Percentiles rank a stretch among this genome's conserved stretches.
Conservation (phyloP, 1,284 basidiomycete genomes). For the Leccinum pallidistipes region DNA sequence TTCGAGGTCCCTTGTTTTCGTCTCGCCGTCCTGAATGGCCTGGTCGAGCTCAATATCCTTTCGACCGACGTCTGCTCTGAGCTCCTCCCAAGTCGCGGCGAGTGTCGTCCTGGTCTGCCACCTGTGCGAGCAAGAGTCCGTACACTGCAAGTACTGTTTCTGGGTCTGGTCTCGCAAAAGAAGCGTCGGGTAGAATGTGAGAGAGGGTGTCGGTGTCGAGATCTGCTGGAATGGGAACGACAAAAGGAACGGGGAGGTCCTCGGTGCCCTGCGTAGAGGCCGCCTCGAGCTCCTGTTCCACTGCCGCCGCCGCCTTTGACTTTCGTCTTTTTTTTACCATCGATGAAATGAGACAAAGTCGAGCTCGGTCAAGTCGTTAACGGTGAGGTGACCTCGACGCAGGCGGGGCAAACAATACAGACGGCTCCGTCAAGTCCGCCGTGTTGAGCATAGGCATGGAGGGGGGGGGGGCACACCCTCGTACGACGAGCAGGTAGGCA, state of each 20-base stretch:
- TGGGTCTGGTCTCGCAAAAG: constrained; percentile 53
- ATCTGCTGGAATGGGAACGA: constrained; percentile 51
- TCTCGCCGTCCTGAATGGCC: constrained; percentile 71
- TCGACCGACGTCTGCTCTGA: constrained; percentile 59
- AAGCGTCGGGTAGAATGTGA: constrained; percentile 52
- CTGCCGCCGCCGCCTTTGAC: constrained; percentile 39
- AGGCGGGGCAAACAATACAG: too few relatives aligned
- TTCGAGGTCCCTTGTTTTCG: constrained; percentile 55
- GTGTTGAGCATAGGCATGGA: too few relatives aligned
- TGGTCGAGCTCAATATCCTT: constrained; percentile 80
- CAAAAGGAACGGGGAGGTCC: constrained; percentile 29
- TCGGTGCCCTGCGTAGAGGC: constrained; percentile 37
- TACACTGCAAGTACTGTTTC: constrained; percentile 64
- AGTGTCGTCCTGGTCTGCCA: constrained; percentile 50
- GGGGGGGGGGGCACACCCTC: too few relatives aligned
- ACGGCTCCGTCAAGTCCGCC: too few relatives aligned
- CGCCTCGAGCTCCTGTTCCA: constrained; percentile 31
- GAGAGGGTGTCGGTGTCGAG: constrained; percentile 60
- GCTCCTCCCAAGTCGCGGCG: constrained; percentile 62
- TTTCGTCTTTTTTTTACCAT: constrained; percentile 45
- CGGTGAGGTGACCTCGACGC: too few relatives aligned
- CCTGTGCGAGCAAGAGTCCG: constrained; percentile 57
- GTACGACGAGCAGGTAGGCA: too few relatives aligned
- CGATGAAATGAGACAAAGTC: not conserved
- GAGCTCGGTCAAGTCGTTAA: too few relatives aligned